phyloP scores from a whole-genome alignment of 2,329 filamentous ascomycete genomes.

The Colletotrichum echinochloae region DNA sequence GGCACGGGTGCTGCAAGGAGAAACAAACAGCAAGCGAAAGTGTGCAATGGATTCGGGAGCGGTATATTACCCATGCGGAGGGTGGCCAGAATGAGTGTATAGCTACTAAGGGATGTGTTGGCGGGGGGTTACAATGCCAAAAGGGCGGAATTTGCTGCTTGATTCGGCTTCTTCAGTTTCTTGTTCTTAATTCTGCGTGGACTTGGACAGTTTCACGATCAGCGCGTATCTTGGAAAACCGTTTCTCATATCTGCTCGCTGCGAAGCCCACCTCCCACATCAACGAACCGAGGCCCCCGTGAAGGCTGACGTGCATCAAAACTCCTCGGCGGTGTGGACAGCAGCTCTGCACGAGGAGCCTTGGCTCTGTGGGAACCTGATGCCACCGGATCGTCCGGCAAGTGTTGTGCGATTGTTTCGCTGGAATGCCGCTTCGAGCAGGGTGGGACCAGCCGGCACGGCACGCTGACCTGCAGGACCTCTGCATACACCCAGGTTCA shows the following conservation, averaged over 20 bases:
- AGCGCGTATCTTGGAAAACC: neutral
- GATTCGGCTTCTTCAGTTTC: neutral
- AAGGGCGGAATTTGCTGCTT: neutral
- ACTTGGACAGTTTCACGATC: neutral
- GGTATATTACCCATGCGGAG: neutral
- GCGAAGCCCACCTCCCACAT: neutral
- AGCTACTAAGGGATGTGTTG: neutral
- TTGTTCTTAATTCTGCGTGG: neutral
- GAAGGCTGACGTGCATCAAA: neutral
- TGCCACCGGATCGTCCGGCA: no score
- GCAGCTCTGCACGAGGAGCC: neutral
- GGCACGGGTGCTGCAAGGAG: conserved; percentile 13
- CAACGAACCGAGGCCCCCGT: neutral
- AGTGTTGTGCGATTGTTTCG: no score
- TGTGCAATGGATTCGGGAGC: conserved; percentile 41
- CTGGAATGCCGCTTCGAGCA: no score
- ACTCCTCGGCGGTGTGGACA: neutral
- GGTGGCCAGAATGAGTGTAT: conserved; percentile 21
- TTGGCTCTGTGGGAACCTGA: no score
- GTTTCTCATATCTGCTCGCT: neutral
- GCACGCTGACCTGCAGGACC: no score
- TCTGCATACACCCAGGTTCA: no score
- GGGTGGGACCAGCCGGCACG: no score
- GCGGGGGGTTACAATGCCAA: neutral
- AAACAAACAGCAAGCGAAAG: conserved; percentile 2